Evolutionary conservation across 2,329 filamentous ascomycete genomes (phyloP).

Genomic region (Xylaria sp.): DNA sequence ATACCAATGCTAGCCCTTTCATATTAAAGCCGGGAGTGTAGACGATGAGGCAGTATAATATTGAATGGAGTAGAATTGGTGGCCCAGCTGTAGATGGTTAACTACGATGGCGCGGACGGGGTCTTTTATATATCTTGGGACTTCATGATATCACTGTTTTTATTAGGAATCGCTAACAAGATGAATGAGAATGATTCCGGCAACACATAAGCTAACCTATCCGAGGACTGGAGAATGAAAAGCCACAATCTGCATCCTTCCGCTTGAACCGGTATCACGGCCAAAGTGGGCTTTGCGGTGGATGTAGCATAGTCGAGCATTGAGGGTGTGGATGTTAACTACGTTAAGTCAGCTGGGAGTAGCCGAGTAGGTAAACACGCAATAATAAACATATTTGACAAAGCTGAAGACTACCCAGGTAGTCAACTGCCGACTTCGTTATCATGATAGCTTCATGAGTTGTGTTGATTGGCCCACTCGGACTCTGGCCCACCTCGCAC

Average conservation of each 20-base stretch:
- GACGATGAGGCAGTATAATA: no score
- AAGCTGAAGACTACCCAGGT: neutral
- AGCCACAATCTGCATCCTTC: neutral
- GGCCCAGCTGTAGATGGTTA: no score
- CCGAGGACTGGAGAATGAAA: neutral
- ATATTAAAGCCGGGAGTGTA: neutral
- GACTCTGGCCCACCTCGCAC: conserved; percentile 10
- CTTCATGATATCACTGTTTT: neutral
- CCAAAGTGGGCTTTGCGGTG: neutral
- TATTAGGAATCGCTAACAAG: neutral
- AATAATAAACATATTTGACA: neutral
- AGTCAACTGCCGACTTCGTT: neutral
- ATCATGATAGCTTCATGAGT: neutral
- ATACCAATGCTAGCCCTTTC: conserved; percentile 3
- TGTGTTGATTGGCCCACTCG: conserved; percentile 18
- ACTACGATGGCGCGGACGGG: no score
- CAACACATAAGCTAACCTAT: neutral
- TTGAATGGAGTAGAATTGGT: no score
- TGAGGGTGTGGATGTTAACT: neutral
- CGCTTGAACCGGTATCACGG: neutral
- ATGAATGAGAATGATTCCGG: neutral
- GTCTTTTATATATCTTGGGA: neutral
- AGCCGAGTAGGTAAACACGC: no score
- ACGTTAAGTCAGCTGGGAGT: neutral
- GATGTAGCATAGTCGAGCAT: neutral